Evolutionary conservation across 1,139 yeast genomes (phyloP), one percentile per base, ranked within the genome.

Genomic region (Taphrina communis): DNA sequence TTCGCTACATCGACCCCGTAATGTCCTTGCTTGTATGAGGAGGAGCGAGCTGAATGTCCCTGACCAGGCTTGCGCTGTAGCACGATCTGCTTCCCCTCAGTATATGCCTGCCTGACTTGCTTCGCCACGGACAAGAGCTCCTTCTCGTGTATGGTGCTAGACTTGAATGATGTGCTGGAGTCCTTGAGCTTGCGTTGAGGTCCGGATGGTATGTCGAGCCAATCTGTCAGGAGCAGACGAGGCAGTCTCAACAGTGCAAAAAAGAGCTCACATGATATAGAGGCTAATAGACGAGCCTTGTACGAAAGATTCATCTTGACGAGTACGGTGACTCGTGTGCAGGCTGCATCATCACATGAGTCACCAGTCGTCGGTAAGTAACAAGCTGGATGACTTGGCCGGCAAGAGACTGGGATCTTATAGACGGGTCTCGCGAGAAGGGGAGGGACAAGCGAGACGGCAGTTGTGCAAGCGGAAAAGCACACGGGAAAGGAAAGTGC

Each of bases 21-120:
- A 12, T 38, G 57, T 19, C 65, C 65, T 9, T 11, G 21, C 39
- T 60, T 60, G 57, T 60, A 60, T 6, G 14, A 46, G n/a, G 57
- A 8, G 8, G 57, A 50, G 14, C 65, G 57, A 1, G 65, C 65
- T 9, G 57, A 50, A 35, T 60, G 65, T 19, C 65, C 65, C 17
- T 60, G 52, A 21, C 65, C 65, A 36, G 48, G 50, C 31, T 50
- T 48, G 14, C 57, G 46, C 8, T 38, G 21, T 6, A 60, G 48
- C 38, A 60, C 65, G 5, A 60, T 31, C 19, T 17, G 36, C 11
- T 35, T 36, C 17, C 25, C 12, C 14, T 31, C 12, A 8, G 9
- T 4, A n/a, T 21, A 50, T 9, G 65, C 65, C 17, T 11, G 38
- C 38, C 7, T 14, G 21, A 60, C 56, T 11, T 51, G 56, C 11